Conservation (phyloP, 495 filamentous ascomycete species). For the Umbilicaria muhlenbergii region DNA sequence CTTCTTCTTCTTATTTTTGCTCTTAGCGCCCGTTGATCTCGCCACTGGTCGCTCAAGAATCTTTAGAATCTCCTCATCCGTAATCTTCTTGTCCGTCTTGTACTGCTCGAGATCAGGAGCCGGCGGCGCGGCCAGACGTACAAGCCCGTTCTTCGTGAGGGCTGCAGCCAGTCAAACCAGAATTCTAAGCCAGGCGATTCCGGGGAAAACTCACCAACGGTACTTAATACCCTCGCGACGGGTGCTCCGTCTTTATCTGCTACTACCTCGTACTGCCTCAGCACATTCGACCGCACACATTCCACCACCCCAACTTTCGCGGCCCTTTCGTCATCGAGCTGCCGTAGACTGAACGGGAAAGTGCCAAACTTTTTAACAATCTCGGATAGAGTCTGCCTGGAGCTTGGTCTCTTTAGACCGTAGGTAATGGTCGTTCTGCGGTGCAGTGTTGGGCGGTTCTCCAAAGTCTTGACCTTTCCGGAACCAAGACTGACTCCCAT, state of each 20-base stretch:
- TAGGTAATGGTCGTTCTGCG: conserved; percentile 84
- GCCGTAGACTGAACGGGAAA: conserved; percentile 94
- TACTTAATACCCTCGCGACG: conserved; percentile 76
- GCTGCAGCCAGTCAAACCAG: conserved; percentile 33
- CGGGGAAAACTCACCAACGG: conserved; percentile 56
- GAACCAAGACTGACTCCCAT: conserved; percentile 78
- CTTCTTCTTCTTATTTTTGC: conserved; percentile 75
- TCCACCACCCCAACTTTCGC: conserved; percentile 94
- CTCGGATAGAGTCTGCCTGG: conserved; percentile 78
- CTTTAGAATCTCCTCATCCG: conserved; percentile 84
- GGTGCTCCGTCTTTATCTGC: conserved; percentile 76
- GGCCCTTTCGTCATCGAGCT: conserved; percentile 90
- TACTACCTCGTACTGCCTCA: conserved; percentile 89
- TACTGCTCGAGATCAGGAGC: conserved; percentile 56
- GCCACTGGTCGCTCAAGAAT: conserved; percentile 77
- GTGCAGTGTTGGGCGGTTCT: conserved; percentile 79
- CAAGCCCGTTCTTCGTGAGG: conserved; percentile 94
- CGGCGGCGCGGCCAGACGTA: conserved; percentile 62
- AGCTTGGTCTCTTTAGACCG: conserved; percentile 79
- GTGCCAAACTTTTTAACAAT: conserved; percentile 90
- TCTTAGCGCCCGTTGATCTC: conserved; percentile 57
- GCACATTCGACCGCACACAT: conserved; percentile 77
- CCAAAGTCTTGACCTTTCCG: conserved; percentile 84
- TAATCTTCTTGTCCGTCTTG: conserved; percentile 95
- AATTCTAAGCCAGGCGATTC: conserved; percentile 6